Base-by-base conservation (phyloP, 306 rosid species). In the Hylodesmum podocarpum region DNA sequence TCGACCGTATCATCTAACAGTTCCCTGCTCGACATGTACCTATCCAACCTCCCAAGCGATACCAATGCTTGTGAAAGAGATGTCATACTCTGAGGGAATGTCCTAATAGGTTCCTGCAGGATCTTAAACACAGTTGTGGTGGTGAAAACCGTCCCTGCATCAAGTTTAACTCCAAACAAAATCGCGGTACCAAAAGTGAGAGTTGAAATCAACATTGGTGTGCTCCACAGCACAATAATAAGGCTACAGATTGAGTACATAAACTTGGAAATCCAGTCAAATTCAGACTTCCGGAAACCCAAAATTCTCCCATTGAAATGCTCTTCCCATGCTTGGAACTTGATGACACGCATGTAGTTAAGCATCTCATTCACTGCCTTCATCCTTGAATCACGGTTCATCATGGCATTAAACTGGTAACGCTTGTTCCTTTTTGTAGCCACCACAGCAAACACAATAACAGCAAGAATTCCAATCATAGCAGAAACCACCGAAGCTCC, bases 241-340 rank as follows among this genome's bases (percentile, higher is more conserved):
- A 86, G 88, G 16, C 80, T 81, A 25, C 93, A 78, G 43, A 92
- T 25, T 1, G 97, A 90, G 80, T 84, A 90, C 96, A 90, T 53
- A 75, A 95, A 95, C 90, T 87, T 95, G 62, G 90, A 33, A 36
- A 95, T 84, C 98, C 98, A 95, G 55, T 86, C 86, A 50, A 86
- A 95, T 75, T 95, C 98, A 0, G 84, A 84, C 33, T 61, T 66
- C 0, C 98, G 97, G 71, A 87, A 89, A 4, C 62, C 58, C 72
- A 70, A 80, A 40, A 95, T 83, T 44, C 97, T 92, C 75, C 78
- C 76, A 43, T 89, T 90, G 88, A 95, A 95, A 76, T 92, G 93
- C 13, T 95, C 89, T 70, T 95, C 98, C 98, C 98, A 95, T 8
- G 98, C 97, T 65, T 92, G 98, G 78, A 95, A 95, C 92, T 95